Evolutionary conservation across 352 stramenopile genomes (phyloP), one percentile per base, ranked within the genome.

Genomic region (Phytophthora lateralis): DNA sequence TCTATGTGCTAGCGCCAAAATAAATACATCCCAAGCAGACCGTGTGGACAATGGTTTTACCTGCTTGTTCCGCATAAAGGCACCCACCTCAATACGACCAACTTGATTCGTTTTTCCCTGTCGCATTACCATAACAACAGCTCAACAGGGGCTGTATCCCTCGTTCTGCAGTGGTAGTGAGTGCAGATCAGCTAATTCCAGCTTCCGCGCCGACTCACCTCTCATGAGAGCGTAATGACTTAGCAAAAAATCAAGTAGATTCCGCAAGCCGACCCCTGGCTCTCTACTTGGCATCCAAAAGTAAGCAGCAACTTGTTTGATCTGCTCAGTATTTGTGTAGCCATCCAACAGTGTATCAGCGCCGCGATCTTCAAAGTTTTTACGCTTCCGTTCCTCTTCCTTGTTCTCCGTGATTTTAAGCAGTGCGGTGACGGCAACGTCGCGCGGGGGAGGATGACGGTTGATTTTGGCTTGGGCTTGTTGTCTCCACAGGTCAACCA

Each of bases 31-130:
- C 24, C 35, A 0, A 56, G 39, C 12, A 32, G 3, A 6, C 34
- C 26, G 9, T 52, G 55, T 6, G 55, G 55, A 6, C 56, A 57
- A n/a, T n/a, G n/a, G 3, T 5, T 37, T 10, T 3, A 37, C 32
- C 0, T 37, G 8, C 24, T 57, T 64, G 26, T 64, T 42, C 5
- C 56, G 46, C 29, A 64, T 52, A n/a, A 21, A 57, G 4, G 35
- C 46, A 3, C 45, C 56, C 1, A 57, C 30, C 24, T 64, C 39
- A 34, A 56, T 54, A 0, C 27, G 15, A 4, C 37, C 37, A 10
- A 64, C 38, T 37, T 58, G 47, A 20, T 57, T 64, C 0, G 56
- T 54, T 44, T 64, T 65, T 10, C 39, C 48, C 27, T 65, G 39
- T 6, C 30, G n/a, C 18, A 65, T 58, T 14, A 65, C 17, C 47